Evolutionary conservation across 306 rosid species (phyloP).

Genomic region (Aeschynomene evenia): DNA sequence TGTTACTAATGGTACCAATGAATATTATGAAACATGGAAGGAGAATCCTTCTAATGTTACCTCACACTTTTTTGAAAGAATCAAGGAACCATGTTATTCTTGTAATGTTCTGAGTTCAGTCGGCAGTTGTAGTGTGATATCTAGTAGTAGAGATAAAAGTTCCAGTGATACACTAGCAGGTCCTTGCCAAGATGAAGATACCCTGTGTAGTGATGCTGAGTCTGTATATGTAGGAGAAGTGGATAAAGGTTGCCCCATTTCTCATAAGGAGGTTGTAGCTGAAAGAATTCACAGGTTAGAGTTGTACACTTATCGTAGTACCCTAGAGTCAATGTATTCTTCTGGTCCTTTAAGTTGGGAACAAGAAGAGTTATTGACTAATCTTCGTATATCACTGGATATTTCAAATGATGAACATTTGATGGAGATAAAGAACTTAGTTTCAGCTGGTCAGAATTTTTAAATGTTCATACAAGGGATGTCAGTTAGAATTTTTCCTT

Average conservation of each 20-base stretch:
- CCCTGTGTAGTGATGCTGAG: constrained; percentile 63
- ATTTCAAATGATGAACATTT: constrained; percentile 84
- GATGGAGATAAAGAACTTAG: constrained; percentile 41
- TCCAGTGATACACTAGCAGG: constrained; percentile 48
- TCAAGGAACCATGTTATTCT: constrained; percentile 44
- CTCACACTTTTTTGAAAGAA: constrained; percentile 47
- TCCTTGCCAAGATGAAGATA: constrained; percentile 49
- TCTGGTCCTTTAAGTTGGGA: constrained; percentile 96
- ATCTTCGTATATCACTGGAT: constrained; percentile 77
- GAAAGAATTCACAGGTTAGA: constrained; percentile 68
- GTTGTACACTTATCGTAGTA: constrained; percentile 64
- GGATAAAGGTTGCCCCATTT: constrained; percentile 41
- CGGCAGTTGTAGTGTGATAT: constrained; percentile 77
- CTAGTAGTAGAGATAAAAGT: constrained; percentile 40
- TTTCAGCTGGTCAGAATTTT: constrained; percentile 35
- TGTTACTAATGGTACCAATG: constrained; percentile 44
- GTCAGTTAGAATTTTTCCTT: background rate
- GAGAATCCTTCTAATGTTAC: constrained; percentile 34
- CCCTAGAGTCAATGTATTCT: constrained; percentile 67
- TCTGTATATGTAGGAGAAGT: constrained; percentile 47
- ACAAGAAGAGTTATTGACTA: constrained; percentile 74
- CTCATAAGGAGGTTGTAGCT: constrained; percentile 41
- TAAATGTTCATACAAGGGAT: constrained; percentile 20
- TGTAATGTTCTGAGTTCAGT: constrained; percentile 68
- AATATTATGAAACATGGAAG: constrained; percentile 44